Base-by-base conservation (phyloP, 768 basidiomycete genomes). In the Suillus subalutaceus region DNA sequence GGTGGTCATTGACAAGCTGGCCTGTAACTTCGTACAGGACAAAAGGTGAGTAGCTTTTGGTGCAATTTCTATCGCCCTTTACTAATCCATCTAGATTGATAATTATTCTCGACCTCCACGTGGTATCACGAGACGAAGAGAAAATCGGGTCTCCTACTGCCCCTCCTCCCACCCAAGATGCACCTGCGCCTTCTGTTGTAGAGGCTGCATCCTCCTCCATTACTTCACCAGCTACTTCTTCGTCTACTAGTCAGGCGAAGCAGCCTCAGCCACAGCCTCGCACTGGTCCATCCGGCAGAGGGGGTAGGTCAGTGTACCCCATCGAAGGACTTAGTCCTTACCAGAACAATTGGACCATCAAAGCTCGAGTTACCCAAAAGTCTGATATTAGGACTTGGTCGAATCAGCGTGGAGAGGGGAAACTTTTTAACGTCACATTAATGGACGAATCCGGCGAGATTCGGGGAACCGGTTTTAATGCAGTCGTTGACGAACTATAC, bases 261-360 rank as follows among this genome's bases (percentile, higher is more conserved):
- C 60, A 69, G n/a, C 4, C 4, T 1, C 60, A 70, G 23, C 13
- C 6, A 1, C 30, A 60, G 2, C 16, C 67, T 56, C 73, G 66
- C 4, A 59, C 71, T 35, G 60, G 65, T 23, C n/a, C 70, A 63
- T 64, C 64, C 50, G 70, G 67, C 20, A 71, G 64, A 65, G 53
- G 63, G 43, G 71, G 73, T 32, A 77, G 75, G 46, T 72, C 74
- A 15, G 76, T 89, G 40, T 90, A 90, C 77, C 97, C 96, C 2
- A 99, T 99, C 69, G 97, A 97, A 74, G 92, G 90, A 6, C 85
- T 99, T 55, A 96, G 92, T 73, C 97, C 97, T 10, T 99, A 98
- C 72, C 95, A 97, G 78, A 98, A 97, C 81, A 94, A 94, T 77
- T 99, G 97, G 97, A 96, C 93, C 12, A 97, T 99, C 83, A 96